A percentile compares a stretch with the other conserved stretches of the same genome.
phyloP scores from a whole-genome alignment of 768 basidiomycete genomes.

The Boletus huronensis region DNA sequence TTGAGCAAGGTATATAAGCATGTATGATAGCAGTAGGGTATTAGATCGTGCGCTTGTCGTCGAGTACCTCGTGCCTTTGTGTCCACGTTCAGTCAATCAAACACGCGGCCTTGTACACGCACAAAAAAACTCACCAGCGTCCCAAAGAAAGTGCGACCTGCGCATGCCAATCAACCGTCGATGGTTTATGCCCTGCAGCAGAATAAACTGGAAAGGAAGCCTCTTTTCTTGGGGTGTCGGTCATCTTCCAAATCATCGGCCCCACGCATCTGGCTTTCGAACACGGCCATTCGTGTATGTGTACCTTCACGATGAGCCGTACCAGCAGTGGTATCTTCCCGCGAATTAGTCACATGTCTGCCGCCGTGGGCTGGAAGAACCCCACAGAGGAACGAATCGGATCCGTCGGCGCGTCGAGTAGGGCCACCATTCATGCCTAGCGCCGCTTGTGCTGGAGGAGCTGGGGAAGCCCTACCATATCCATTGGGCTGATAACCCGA shows the following conservation, averaged over 20 bases:
- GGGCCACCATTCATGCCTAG: constrained; percentile 37
- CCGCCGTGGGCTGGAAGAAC: constrained; percentile 43
- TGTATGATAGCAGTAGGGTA: constrained; percentile 32
- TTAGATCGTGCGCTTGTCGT: constrained; percentile 34
- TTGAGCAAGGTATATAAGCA: constrained; percentile 33
- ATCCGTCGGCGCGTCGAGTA: constrained; percentile 48
- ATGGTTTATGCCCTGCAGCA: constrained; percentile 61
- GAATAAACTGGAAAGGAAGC: constrained; percentile 59
- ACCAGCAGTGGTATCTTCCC: constrained; percentile 51
- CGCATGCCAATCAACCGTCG: constrained; percentile 22
- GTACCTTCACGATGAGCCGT: constrained; percentile 32
- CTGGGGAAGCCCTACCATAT: constrained; percentile 59
- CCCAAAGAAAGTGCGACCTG: constrained; percentile 29
- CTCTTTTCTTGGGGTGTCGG: constrained; percentile 57
- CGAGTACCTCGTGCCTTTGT: constrained; percentile 25
- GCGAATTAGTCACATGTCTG: constrained; percentile 49
- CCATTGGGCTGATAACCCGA: constrained; percentile 50
- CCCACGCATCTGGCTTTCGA: constrained; percentile 63
- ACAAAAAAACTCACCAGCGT: constrained; percentile 18
- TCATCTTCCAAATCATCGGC: constrained; percentile 63
- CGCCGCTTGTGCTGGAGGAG: constrained; percentile 34
- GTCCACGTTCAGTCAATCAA: not conserved
- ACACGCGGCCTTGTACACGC: too few species aligned
- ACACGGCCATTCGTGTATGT: constrained; percentile 56
- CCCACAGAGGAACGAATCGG: constrained; percentile 69